These are phyloP conservation scores for Leptographium flavum DNA, from an alignment of 2,329 filamentous ascomycete species.

Conservation along the genomic window DNA sequence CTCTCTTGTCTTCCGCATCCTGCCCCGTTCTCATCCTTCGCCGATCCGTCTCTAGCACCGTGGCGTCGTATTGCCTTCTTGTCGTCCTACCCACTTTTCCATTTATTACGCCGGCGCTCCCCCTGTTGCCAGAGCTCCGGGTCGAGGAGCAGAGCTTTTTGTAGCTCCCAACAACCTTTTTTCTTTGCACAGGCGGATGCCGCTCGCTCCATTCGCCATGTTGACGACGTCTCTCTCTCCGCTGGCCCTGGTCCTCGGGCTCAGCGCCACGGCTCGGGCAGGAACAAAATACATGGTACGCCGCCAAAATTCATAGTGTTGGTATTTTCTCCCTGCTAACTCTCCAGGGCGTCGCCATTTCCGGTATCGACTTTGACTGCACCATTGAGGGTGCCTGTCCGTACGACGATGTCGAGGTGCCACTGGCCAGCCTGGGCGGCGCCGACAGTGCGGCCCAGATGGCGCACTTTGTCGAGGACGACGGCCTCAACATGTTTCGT, in stretches of 20 bases:
- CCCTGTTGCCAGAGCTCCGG: neutral
- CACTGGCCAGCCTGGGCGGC: slow-evolving; percentile 16
- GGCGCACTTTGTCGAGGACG: slow-evolving; percentile 38
- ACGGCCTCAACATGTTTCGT: slow-evolving; percentile 41
- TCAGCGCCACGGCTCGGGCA: slow-evolving; percentile 7
- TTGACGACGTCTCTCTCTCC: neutral
- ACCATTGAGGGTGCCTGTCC: slow-evolving; percentile 24
- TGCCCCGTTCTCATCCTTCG: neutral
- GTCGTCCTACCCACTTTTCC: too few species aligned
- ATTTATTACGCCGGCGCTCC: neutral
- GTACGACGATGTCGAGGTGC: slow-evolving; percentile 16
- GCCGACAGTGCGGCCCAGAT: slow-evolving; percentile 30
- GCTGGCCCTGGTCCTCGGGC: slow-evolving; percentile 2
- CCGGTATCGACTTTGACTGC: slow-evolving; percentile 34
- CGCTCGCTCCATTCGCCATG: neutral
- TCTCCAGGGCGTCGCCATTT: slow-evolving; percentile 17
- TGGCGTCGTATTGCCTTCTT: neutral
- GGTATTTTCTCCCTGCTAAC: neutral
- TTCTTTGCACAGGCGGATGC: neutral
- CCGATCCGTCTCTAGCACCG: neutral
- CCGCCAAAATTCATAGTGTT: neutral
- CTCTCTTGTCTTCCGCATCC: neutral
- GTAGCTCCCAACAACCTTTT: neutral
- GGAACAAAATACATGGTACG: slow-evolving; percentile 5
- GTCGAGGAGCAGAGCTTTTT: neutral